Base-by-base conservation (phyloP, 1,284 basidiomycete genomes). In the Ustilago shanxiensis region DNA sequence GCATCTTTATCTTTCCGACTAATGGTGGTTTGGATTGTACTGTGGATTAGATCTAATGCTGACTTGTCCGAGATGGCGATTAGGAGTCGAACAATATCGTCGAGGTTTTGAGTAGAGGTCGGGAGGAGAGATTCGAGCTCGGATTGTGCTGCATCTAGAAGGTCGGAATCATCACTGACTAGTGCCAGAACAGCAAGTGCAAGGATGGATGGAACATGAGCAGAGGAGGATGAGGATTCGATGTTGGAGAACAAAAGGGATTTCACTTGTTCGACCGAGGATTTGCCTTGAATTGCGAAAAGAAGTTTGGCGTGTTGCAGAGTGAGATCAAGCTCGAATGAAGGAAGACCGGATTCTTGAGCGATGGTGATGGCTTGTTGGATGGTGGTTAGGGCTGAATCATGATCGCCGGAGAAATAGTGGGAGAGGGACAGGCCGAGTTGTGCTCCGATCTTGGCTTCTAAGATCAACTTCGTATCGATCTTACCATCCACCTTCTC, bases 181-280 rank as follows among this genome's bases (percentile, higher is more conserved):
- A 95, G 91, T 10, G 93, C 95, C 89, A 96, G 93, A 2, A 93
- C 93, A 0, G 93, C 93, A 0, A 98, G 89, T 0, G 91, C 90
- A 47, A 92, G 92, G 83, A 97, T 92, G 1, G 93, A 93, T 64
- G 90, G 89, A 60, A 95, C 85, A 82, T 92, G 93, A 1, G 20
- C 47, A 0, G 47, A 6, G 5, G 24, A 2, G 33, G 31, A 47
- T 0, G 26, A 56, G 4, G 39, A 18, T 20, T 56, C 47, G 20
- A 76, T 62, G 44, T 68, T 70, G 13, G 16, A 31, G 11, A 77
- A 68, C 4, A 77, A 58, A 2, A 44, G 50, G 16, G 49, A 31
- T 31, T 68, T 72, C 10, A 69, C 63, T 14, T 60, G 56, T 26
- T 77, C 74, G 2, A 64, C n/a, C 1, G 54, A 62, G 0, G 45